Evolutionary conservation across 73 alveolate species (phyloP).

Genomic region (Paramecium sonneborni): DNA sequence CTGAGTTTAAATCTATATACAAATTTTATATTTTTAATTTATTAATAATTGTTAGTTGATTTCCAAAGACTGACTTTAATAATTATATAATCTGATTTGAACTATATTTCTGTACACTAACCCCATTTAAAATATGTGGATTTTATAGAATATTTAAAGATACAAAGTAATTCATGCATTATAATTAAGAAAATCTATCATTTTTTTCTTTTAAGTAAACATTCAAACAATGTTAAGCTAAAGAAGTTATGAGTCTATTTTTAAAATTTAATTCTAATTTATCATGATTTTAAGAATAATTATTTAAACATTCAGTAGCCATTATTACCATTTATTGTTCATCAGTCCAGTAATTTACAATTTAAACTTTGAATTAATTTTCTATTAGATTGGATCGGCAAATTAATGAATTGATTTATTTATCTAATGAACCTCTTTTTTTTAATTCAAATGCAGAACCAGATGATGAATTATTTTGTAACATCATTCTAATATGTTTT

Average conservation of each 20-base stretch:
- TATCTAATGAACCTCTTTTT: slow-evolving; percentile 8
- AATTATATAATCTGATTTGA: not conserved
- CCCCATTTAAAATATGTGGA: not conserved
- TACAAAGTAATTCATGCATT: not conserved
- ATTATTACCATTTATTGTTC: slow-evolving; percentile 24
- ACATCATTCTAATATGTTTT: not conserved
- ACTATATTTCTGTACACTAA: not conserved
- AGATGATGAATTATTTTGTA: not conserved
- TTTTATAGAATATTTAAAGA: not conserved
- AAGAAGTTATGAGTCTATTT: not conserved
- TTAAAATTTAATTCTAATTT: not conserved
- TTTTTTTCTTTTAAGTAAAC: not conserved
- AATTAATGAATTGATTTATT: not conserved
- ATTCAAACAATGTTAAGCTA: not conserved
- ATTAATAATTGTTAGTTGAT: not conserved
- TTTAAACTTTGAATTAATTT: slow-evolving; percentile 17
- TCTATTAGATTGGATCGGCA: not conserved
- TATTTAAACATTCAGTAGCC: not conserved
- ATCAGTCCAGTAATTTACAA: not conserved
- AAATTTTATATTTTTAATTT: not conserved
- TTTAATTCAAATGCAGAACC: not conserved
- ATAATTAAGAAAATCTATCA: not conserved
- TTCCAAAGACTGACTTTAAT: not conserved
- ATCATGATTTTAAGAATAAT: not conserved
- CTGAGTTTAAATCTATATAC: not conserved